Conservation (phyloP, 768 basidiomycete species). For the Pisolithus microcarpus region DNA sequence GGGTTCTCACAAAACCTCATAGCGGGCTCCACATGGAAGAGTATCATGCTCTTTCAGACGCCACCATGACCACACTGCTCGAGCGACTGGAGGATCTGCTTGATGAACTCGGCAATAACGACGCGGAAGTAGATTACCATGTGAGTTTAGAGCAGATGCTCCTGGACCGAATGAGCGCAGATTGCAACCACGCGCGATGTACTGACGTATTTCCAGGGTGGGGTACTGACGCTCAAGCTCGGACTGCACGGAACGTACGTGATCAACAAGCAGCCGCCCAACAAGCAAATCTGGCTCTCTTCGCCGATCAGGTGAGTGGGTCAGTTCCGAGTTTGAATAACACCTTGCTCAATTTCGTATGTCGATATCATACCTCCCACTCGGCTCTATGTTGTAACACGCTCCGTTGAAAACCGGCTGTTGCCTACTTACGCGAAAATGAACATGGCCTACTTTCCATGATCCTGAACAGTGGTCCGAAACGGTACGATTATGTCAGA, state of each 20-base stretch:
- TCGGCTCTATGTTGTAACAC: too few relatives aligned
- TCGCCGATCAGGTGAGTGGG: conserved; percentile 69
- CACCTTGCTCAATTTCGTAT: conserved; percentile 1
- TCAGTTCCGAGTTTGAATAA: background rate
- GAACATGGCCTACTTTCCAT: background rate
- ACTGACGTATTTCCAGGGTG: conserved; percentile 49
- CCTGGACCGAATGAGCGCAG: background rate
- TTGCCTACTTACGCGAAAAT: background rate
- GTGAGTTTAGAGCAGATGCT: conserved; percentile 37
- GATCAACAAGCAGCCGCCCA: conserved; percentile 95
- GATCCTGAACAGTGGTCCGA: conserved; percentile 67
- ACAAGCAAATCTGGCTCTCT: conserved; percentile 93
- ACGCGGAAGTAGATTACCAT: conserved; percentile 83
- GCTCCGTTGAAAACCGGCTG: background rate
- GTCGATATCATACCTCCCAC: background rate
- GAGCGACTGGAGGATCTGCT: conserved; percentile 68
- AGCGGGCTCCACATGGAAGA: conserved; percentile 53
- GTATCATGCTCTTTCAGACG: conserved; percentile 70
- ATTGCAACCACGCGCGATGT: background rate
- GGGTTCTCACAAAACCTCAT: background rate
- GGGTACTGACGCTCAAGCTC: conserved; percentile 79
- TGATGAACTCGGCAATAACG: conserved; percentile 47
- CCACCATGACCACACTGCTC: conserved; percentile 69
- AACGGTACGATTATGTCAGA: conserved; percentile 76
- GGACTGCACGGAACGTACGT: conserved; percentile 83